phyloP scores from a whole-genome alignment of 1,284 basidiomycete species.

The Malassezia sp. region DNA sequence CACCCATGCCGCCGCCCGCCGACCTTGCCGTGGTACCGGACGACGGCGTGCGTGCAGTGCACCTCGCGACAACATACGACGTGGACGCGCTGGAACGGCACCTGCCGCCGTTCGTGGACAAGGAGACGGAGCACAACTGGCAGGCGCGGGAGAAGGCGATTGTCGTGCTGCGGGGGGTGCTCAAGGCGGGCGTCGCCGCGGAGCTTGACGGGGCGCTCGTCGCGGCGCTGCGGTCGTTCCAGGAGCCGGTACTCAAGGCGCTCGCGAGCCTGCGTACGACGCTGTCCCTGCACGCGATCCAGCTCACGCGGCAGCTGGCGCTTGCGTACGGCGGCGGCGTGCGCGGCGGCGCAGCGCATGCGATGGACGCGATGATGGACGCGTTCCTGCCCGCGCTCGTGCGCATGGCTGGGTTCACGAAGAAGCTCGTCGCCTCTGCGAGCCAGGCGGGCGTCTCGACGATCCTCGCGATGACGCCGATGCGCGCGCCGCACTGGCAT shows the following conservation, averaged over 20 bases:
- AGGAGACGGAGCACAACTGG: constrained; percentile 97
- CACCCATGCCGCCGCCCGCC: constrained; percentile 10
- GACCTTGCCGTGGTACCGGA: constrained; percentile 16
- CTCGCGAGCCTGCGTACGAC: constrained; percentile 82
- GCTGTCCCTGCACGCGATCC: constrained; percentile 66
- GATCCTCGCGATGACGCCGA: constrained; percentile 62
- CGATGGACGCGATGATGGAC: constrained; percentile 55
- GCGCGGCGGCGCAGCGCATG: no score
- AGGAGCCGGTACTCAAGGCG: constrained; percentile 77
- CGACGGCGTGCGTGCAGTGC: constrained; percentile 33
- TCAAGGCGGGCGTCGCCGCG: constrained; percentile 67
- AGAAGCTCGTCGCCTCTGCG: constrained; percentile 77
- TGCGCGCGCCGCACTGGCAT: constrained; percentile 59
- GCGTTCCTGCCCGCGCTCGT: constrained; percentile 62
- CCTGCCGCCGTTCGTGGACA: constrained; percentile 77
- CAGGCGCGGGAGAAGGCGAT: constrained; percentile 66
- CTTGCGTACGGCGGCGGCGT: constrained; percentile 37
- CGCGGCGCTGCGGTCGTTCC: constrained; percentile 61
- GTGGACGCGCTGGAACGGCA: constrained; percentile 68
- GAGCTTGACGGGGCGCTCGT: constrained; percentile 67
- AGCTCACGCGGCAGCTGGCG: constrained; percentile 67
- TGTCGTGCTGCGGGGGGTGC: constrained; percentile 74
- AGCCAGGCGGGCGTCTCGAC: constrained; percentile 64
- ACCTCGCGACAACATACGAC: constrained; percentile 75
- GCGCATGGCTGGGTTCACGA: constrained; percentile 84